phyloP scores from a whole-genome alignment of 495 filamentous ascomycete species.

The Penicillium subrubescens region DNA sequence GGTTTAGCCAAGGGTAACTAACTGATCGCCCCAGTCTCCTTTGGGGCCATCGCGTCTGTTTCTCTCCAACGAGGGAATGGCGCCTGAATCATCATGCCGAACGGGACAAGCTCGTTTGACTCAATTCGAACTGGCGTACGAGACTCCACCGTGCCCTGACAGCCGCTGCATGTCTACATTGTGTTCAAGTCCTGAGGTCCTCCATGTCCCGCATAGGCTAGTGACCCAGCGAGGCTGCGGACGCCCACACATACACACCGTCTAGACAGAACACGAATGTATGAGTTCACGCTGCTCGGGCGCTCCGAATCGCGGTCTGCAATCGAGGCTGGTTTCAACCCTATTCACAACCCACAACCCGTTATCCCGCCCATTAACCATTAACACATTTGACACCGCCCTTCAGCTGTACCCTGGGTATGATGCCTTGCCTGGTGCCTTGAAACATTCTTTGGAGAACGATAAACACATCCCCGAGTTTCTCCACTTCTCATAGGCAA shows the following conservation, averaged over 20 bases:
- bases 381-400: neutral
- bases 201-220: neutral
- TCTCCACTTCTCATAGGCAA: slow-evolving; percentile 14
- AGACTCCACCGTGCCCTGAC: neutral
- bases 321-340: neutral
- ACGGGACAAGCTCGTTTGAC: neutral
- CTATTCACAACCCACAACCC: slow-evolving; percentile 3
- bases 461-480: slow-evolving; percentile 1
- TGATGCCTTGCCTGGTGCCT: slow-evolving; percentile 29
- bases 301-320: slow-evolving; percentile 22
- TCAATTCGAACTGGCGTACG: neutral
- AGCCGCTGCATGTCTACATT: neutral
- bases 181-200: neutral
- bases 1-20: neutral
- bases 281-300: neutral
- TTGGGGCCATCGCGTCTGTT: neutral
- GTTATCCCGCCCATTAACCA: neutral
- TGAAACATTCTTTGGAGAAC: neutral
- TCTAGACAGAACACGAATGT: neutral
- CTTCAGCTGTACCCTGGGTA: neutral
- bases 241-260: neutral
- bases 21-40: neutral
- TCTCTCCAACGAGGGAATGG: neutral
- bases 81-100: neutral
- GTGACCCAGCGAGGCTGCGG: neutral